Conservation (phyloP, 2,329 filamentous ascomycete species). For the Hypoxylon rubiginosum region DNA sequence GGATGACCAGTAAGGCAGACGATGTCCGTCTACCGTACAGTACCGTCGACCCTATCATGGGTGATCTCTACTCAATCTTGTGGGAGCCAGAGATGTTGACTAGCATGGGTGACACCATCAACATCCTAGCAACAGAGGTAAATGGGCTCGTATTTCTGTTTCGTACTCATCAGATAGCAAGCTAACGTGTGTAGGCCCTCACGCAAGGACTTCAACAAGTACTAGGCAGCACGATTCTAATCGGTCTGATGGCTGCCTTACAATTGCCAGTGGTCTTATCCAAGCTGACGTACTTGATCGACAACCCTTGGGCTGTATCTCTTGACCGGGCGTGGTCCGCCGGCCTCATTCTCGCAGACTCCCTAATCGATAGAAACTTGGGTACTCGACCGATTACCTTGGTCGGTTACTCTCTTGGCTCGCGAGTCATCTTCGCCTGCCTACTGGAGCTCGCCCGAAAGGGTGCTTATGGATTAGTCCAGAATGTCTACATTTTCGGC, state of each 20-base stretch:
- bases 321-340: slow-evolving; percentile 89
- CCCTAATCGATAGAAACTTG: slow-evolving; percentile 89
- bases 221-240: slow-evolving; percentile 88
- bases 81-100: slow-evolving; percentile 99
- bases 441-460: slow-evolving; percentile 87
- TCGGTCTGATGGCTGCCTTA: slow-evolving; percentile 90
- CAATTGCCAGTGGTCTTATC: slow-evolving; percentile 93
- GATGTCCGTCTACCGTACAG: slow-evolving; percentile 96
- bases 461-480: slow-evolving; percentile 86
- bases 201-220: slow-evolving; percentile 97
- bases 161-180: background rate
- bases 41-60: slow-evolving; percentile 97
- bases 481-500: slow-evolving; percentile 96
- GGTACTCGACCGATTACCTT: slow-evolving; percentile 92
- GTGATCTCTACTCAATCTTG: slow-evolving; percentile 94
- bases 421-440: slow-evolving; percentile 92
- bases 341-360: slow-evolving; percentile 93
- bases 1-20: slow-evolving; percentile 98
- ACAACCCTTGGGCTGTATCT: slow-evolving; percentile 99
- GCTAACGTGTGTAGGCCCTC: slow-evolving; percentile 75
- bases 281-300: slow-evolving; percentile 95
- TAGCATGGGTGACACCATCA: slow-evolving; percentile 98
- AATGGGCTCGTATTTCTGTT: slow-evolving; percentile 53
- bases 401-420: slow-evolving; percentile 93
- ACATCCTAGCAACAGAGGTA: slow-evolving; percentile 97